These are phyloP conservation scores for Cantharellus anzutake DNA, from an alignment of 768 basidiomycete species.

Conservation along the genomic window DNA sequence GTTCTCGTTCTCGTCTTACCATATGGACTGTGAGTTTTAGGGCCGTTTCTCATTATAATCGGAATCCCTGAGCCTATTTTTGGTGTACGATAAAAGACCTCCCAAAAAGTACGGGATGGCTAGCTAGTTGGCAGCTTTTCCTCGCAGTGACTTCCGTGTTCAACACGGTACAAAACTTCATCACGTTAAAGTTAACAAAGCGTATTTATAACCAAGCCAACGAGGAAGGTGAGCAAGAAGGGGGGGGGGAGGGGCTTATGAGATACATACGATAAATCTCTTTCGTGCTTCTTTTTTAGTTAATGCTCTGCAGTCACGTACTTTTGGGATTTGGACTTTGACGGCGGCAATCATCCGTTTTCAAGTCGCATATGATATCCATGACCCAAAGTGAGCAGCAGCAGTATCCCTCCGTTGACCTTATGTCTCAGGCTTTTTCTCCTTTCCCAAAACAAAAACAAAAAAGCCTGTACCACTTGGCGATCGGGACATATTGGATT, in stretches of 20 bases:
- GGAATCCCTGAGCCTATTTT: too few relatives aligned
- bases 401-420: background rate
- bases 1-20: too few relatives aligned
- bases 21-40: too few relatives aligned
- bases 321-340: conserved; percentile 84
- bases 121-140: conserved; percentile 80
- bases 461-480: conserved; percentile 74
- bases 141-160: conserved; percentile 61
- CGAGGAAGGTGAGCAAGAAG: conserved; percentile 16
- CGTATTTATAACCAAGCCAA: conserved; percentile 44
- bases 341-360: conserved; percentile 64
- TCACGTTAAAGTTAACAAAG: conserved; percentile 57
- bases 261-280: too few relatives aligned
- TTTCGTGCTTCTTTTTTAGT: conserved; percentile 28
- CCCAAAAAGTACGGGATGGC: conserved; percentile 44
- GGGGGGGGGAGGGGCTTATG: background rate
- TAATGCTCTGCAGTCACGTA: conserved; percentile 67
- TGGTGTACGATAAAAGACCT: conserved; percentile 26
- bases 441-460: background rate
- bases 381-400: conserved; percentile 48
- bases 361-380: conserved; percentile 82
- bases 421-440: conserved; percentile 3
- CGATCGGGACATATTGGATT: conserved; percentile 72
- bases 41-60: too few relatives aligned
- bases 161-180: conserved; percentile 72